Conservation (phyloP, 2,329 filamentous ascomycete genomes). For the Colletotrichum tamarilloi region DNA sequence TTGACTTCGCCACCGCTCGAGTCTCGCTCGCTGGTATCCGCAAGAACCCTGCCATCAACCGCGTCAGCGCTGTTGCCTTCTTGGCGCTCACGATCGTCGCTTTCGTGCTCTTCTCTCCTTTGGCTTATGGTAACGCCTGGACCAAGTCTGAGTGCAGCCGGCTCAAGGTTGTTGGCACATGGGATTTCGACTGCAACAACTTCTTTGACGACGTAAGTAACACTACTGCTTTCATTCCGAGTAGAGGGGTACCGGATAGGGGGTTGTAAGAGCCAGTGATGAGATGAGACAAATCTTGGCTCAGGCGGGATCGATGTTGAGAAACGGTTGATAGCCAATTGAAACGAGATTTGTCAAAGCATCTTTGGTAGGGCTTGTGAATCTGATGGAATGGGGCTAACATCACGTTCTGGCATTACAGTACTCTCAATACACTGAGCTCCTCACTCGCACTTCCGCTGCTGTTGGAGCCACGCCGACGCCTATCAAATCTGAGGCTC, state of each 20-base stretch:
- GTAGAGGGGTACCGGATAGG: conserved; percentile 47
- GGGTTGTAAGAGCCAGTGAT: conserved; percentile 18
- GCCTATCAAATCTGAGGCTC: conserved; percentile 24
- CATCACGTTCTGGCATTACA: conserved; percentile 11
- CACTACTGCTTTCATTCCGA: conserved; percentile 46
- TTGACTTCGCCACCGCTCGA: conserved; percentile 85
- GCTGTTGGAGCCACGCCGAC: conserved; percentile 20
- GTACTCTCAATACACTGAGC: conserved; percentile 34
- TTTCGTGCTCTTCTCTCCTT: conserved; percentile 87
- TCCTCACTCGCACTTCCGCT: conserved; percentile 19
- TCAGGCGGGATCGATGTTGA: neutral
- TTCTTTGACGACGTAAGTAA: conserved; percentile 87
- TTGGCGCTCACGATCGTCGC: conserved; percentile 78
- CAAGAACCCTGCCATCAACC: conserved; percentile 79
- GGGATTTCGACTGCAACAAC: conserved; percentile 99
- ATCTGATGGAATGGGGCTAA: conserved; percentile 10
- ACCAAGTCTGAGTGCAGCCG: conserved; percentile 87
- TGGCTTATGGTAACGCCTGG: conserved; percentile 95
- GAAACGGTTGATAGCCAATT: conserved; percentile 25
- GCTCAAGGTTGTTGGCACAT: conserved; percentile 87
- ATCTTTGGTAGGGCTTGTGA: neutral
- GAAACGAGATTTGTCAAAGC: conserved; percentile 18
- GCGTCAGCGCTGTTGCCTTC: conserved; percentile 78
- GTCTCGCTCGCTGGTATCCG: conserved; percentile 75
- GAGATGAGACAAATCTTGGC: neutral